A percentile compares a stretch with the other conserved stretches of the same genome.
These are phyloP conservation scores for Tilletia walkeri DNA, from an alignment of 1,284 basidiomycete species.

Conservation along the genomic window DNA sequence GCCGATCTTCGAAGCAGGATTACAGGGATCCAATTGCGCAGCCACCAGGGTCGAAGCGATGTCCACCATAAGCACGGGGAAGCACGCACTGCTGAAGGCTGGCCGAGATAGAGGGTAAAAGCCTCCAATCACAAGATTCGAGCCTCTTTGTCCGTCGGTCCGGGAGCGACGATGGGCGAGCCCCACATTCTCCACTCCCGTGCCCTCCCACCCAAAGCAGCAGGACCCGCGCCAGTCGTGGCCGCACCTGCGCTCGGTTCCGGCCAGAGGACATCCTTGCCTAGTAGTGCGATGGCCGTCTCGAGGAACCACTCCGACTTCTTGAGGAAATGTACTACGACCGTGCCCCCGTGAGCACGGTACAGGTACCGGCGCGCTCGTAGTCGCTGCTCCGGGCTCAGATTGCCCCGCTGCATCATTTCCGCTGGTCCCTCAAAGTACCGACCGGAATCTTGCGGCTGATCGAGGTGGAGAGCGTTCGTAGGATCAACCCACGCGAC, in stretches of 20 bases:
- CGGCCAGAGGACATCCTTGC: slow-evolving; percentile 57
- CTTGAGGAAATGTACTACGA: slow-evolving; percentile 96
- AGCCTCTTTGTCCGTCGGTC: slow-evolving; percentile 5
- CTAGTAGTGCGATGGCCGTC: slow-evolving; percentile 81
- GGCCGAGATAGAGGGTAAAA: background rate
- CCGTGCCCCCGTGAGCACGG: slow-evolving; percentile 71
- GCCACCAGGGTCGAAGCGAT: too few species aligned
- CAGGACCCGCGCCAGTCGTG: background rate
- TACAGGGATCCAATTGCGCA: too few species aligned
- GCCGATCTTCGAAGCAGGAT: too few species aligned
- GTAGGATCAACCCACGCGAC: too few species aligned
- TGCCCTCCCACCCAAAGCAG: background rate
- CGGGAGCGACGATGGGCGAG: background rate
- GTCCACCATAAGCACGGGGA: too few species aligned
- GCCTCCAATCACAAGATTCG: background rate
- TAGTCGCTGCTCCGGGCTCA: slow-evolving; percentile 58
- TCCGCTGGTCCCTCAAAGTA: slow-evolving; percentile 40
- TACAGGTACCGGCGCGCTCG: slow-evolving; percentile 57
- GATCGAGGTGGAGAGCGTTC: background rate
- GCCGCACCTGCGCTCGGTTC: slow-evolving; percentile 3
- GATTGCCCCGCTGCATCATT: slow-evolving; percentile 61
- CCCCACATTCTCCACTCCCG: slow-evolving; percentile 13
- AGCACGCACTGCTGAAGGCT: too few species aligned
- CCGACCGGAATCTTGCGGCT: slow-evolving; percentile 31
- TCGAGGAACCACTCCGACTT: slow-evolving; percentile 94